Conservation (phyloP, 2,329 filamentous ascomycete species). For the Neonectria punicea region DNA sequence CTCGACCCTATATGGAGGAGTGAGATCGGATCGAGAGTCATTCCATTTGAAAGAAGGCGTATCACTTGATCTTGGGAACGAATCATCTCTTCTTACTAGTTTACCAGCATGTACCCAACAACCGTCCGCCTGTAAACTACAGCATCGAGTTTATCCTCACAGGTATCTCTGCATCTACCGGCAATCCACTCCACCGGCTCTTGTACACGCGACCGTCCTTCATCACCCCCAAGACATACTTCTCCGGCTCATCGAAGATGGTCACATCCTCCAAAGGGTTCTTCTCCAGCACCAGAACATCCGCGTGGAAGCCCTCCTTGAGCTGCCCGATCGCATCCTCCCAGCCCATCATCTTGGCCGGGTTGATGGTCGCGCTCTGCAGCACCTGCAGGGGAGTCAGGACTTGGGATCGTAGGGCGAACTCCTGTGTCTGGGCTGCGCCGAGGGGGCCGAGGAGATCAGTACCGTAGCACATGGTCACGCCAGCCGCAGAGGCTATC, state of each 20-base stretch:
- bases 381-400: conserved; percentile 37
- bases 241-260: conserved; percentile 59
- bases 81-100: background rate
- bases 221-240: conserved; percentile 60
- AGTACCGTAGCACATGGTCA: conserved; percentile 65
- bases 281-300: conserved; percentile 60
- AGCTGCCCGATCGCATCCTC: conserved; percentile 60
- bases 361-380: conserved; percentile 53
- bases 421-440: conserved; percentile 46
- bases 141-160: conserved; percentile 16
- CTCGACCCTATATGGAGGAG: background rate
- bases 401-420: conserved; percentile 39
- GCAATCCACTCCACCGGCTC: conserved; percentile 36
- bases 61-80: no score
- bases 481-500: conserved; percentile 61
- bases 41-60: background rate
- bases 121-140: background rate
- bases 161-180: conserved; percentile 29
- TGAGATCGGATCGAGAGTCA: background rate
- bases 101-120: background rate
- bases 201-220: conserved; percentile 57
- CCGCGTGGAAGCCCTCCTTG: conserved; percentile 60
- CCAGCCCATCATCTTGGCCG: conserved; percentile 59
- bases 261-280: conserved; percentile 66
- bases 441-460: conserved; percentile 46